Evolutionary conservation across 1,139 yeast species (phyloP).

Genomic region (Candida tunisiensis): DNA sequence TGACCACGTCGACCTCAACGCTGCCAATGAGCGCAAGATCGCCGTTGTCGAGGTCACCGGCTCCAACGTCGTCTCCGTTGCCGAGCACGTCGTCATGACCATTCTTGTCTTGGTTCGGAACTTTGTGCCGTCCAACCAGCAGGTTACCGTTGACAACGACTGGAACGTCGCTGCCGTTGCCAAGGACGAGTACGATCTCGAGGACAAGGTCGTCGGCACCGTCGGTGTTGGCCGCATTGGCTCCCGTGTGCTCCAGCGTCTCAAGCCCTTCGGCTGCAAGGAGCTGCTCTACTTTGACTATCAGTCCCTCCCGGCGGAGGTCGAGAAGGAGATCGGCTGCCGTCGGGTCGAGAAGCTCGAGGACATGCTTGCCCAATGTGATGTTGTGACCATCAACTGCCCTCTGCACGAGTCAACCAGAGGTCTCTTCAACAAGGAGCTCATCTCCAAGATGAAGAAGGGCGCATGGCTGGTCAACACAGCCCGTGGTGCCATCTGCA

Average conservation of each 20-base stretch:
- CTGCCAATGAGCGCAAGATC: conserved; percentile 47
- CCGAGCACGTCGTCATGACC: conserved; percentile 69
- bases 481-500: conserved; percentile 72
- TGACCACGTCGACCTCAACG: conserved; percentile 61
- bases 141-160: conserved; percentile 31
- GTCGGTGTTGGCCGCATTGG: conserved; percentile 81
- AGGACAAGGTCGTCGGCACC: conserved; percentile 60
- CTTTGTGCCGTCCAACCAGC: conserved; percentile 66
- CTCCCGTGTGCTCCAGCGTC: conserved; percentile 54
- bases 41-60: conserved; percentile 73
- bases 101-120: conserved; percentile 57
- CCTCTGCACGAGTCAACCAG: conserved; percentile 58
- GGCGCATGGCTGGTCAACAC: conserved; percentile 72
- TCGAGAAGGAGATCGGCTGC: conserved; percentile 38
- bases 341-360: conserved; percentile 48
- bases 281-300: conserved; percentile 62
- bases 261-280: conserved; percentile 59
- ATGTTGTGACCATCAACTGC: conserved; percentile 61
- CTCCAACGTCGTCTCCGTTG: conserved; percentile 64
- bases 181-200: conserved; percentile 57
- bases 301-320: conserved; percentile 45
- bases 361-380: conserved; percentile 52
- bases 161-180: conserved; percentile 78
- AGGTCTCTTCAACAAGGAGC: conserved; percentile 51
- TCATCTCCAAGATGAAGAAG: conserved; percentile 55